Conservation (phyloP, 2,329 filamentous ascomycete species). For the Pestalotiopsis sp. region DNA sequence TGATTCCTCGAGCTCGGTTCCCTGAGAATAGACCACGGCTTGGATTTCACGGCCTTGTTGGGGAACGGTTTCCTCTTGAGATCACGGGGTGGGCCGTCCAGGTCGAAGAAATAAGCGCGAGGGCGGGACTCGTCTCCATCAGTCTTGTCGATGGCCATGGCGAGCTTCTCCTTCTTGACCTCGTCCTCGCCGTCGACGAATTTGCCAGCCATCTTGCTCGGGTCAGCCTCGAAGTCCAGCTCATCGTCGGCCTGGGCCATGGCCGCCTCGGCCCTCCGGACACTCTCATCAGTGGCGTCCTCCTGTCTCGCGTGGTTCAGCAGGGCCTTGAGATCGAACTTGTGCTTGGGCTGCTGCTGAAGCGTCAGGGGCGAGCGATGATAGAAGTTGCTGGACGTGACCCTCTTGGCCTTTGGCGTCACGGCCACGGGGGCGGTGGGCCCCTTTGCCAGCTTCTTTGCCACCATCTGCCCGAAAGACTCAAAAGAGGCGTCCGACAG, state of each 20-base stretch:
- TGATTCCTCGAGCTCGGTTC: slow-evolving; percentile 56
- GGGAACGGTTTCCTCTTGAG: slow-evolving; percentile 37
- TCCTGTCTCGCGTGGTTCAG: slow-evolving; percentile 62
- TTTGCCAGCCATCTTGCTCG: slow-evolving; percentile 38
- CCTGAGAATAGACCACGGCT: slow-evolving; percentile 49
- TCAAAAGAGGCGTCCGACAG: slow-evolving; percentile 55
- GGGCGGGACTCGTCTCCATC: slow-evolving; percentile 38
- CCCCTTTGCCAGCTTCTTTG: slow-evolving; percentile 21
- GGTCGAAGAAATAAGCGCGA: slow-evolving; percentile 55
- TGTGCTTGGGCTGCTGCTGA: slow-evolving; percentile 51
- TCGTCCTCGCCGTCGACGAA: slow-evolving; percentile 33
- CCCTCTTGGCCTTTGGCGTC: slow-evolving; percentile 52
- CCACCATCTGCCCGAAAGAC: slow-evolving; percentile 54
- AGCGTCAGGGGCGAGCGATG: slow-evolving; percentile 52
- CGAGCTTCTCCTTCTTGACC: slow-evolving; percentile 36
- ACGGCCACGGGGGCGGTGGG: slow-evolving; percentile 21
- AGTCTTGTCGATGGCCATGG: slow-evolving; percentile 52
- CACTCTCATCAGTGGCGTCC: slow-evolving; percentile 60
- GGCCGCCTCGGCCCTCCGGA: slow-evolving; percentile 43
- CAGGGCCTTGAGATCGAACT: slow-evolving; percentile 65
- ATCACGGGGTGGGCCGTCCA: slow-evolving; percentile 30
- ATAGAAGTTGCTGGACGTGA: slow-evolving; percentile 35
- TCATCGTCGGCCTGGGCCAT: slow-evolving; percentile 24
- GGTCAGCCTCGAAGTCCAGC: slow-evolving; percentile 20
- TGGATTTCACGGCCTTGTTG: slow-evolving; percentile 36